Conservation (phyloP, 345 rosid species). For the Sapria himalayana region DNA sequence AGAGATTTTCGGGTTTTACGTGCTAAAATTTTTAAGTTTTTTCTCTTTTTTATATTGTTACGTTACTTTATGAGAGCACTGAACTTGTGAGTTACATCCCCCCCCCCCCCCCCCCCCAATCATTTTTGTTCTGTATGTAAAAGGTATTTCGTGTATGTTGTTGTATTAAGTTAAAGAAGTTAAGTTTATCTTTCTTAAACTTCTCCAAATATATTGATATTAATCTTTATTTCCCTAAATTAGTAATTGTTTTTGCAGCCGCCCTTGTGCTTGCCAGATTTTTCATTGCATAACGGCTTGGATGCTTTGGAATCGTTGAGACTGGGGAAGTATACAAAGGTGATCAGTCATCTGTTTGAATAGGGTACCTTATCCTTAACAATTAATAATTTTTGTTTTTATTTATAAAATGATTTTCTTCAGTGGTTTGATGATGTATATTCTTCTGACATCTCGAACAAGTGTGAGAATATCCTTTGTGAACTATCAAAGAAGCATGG, state of each 20-base stretch:
- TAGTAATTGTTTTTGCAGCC: slow-evolving; percentile 19
- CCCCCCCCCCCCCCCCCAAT: too few relatives aligned
- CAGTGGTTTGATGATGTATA: slow-evolving; percentile 89
- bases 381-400: neutral
- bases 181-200: neutral
- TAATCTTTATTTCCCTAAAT: neutral
- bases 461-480: slow-evolving; percentile 48
- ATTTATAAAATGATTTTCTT: slow-evolving; percentile 8
- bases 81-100: too few relatives aligned
- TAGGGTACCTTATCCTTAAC: neutral
- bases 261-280: slow-evolving; percentile 54
- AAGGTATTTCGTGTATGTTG: too few relatives aligned
- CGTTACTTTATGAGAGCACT: too few relatives aligned
- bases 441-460: slow-evolving; percentile 50
- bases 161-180: neutral
- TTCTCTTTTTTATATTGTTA: too few relatives aligned
- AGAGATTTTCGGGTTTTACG: too few relatives aligned
- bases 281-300: slow-evolving; percentile 21
- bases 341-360: slow-evolving; percentile 11
- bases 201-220: neutral
- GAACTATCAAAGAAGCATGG: slow-evolving; percentile 44
- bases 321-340: slow-evolving; percentile 59
- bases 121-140: too few relatives aligned
- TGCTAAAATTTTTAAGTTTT: too few relatives aligned
- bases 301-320: slow-evolving; percentile 34